Evolutionary conservation across 495 filamentous ascomycete genomes (phyloP).

Genomic region (Penicillium steckii): DNA sequence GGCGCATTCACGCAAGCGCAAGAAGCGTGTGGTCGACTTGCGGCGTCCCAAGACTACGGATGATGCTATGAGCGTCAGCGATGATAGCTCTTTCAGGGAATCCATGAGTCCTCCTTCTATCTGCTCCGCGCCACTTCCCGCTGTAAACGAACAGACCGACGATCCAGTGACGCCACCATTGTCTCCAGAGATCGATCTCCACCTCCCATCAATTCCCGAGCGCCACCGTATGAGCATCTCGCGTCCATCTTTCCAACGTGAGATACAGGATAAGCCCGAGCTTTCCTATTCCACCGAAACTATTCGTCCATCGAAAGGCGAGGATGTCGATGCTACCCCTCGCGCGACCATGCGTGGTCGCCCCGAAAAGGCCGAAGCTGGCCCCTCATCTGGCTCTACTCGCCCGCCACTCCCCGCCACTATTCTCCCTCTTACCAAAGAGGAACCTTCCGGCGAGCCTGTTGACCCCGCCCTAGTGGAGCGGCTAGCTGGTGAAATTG

Average conservation of each 20-base stretch:
- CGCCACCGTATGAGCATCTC: conserved; percentile 37
- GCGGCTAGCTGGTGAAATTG: conserved; percentile 89
- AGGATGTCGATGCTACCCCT: conserved; percentile 41
- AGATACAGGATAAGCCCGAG: conserved; percentile 22
- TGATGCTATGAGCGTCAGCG: conserved; percentile 56
- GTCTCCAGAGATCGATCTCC: conserved; percentile 31
- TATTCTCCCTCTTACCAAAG: conserved; percentile 34
- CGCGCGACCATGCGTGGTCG: conserved; percentile 25
- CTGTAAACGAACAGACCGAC: conserved; percentile 39
- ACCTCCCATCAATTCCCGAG: conserved; percentile 41
- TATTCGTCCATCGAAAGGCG: conserved; percentile 16
- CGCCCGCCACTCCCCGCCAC: conserved; percentile 34
- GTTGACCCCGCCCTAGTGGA: conserved; percentile 85
- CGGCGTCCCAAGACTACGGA: conserved; percentile 60
- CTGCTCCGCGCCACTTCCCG: conserved; percentile 42
- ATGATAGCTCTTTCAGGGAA: conserved; percentile 44
- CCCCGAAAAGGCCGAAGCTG: conserved; percentile 34
- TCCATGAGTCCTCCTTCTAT: conserved; percentile 39
- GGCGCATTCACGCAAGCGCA: conserved; percentile 71
- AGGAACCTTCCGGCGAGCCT: conserved; percentile 48
- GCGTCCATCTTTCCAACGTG: conserved; percentile 20
- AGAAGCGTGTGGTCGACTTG: conserved; percentile 91
- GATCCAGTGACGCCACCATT: conserved; percentile 49
- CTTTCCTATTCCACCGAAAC: conserved; percentile 30
- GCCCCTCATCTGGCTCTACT: conserved; percentile 23